Evolutionary conservation across 163 green algal species (phyloP).

Genomic region (Chlamydomonas reinhardtii): DNA sequence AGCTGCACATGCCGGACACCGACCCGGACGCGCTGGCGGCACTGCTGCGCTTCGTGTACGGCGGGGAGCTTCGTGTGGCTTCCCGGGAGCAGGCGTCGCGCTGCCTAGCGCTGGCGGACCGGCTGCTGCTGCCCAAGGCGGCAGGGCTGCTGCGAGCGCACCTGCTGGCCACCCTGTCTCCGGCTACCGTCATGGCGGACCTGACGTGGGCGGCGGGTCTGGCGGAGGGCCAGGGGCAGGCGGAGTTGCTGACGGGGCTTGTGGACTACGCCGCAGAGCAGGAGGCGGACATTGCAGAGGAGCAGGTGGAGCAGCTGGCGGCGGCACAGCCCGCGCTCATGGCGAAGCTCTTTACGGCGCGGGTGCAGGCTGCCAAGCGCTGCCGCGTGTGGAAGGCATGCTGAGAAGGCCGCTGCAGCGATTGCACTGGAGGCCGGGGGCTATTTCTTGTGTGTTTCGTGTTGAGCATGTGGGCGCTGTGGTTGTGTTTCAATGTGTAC

Average conservation of each 20-base stretch:
- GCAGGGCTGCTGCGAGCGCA: background rate
- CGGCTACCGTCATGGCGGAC: background rate
- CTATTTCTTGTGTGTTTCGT: too few relatives aligned
- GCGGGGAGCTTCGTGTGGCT: background rate
- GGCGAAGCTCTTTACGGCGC: too few relatives aligned
- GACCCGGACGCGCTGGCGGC: conserved; percentile 1
- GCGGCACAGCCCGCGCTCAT: too few relatives aligned
- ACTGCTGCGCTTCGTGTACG: conserved; percentile 12
- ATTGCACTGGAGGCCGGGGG: too few relatives aligned
- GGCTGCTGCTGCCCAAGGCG: background rate
- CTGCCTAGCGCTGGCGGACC: background rate
- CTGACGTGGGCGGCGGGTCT: background rate
- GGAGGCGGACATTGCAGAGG: too few relatives aligned
- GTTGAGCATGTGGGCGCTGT: too few relatives aligned
- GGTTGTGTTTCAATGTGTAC: too few relatives aligned
- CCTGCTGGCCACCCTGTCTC: background rate
- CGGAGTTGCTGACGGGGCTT: background rate
- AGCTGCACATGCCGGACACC: conserved; percentile 1
- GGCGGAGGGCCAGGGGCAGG: background rate
- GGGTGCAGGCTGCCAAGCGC: too few relatives aligned
- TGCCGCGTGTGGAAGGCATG: too few relatives aligned
- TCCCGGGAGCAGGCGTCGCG: background rate
- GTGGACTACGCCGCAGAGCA: too few relatives aligned
- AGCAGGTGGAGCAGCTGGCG: too few relatives aligned
- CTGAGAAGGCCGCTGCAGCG: too few relatives aligned